phyloP scores from a whole-genome alignment of 179 eudicot genomes.

The Silene noctiflora region DNA sequence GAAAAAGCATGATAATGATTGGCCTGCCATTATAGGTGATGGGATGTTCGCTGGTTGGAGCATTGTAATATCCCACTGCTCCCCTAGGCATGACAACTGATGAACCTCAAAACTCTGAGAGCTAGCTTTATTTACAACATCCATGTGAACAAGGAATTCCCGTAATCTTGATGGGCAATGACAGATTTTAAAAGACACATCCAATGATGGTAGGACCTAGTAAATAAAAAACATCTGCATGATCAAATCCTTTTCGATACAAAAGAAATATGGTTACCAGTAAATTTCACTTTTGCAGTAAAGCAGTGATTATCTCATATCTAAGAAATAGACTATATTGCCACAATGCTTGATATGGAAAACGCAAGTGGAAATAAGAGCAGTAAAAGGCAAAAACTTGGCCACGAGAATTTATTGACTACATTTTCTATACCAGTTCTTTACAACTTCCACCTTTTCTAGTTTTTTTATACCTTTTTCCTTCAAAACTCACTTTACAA shows the following conservation, averaged over 20 bases:
- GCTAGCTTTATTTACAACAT: conserved; percentile 75
- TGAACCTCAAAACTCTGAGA: conserved; percentile 66
- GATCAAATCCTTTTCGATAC: conserved; percentile 4
- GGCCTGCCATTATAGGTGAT: conserved; percentile 66
- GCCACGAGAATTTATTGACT: not conserved
- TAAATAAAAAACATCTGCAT: conserved; percentile 5
- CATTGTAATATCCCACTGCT: conserved; percentile 66
- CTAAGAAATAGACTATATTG: not conserved
- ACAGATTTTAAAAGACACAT: conserved; percentile 68
- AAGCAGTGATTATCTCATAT: not conserved
- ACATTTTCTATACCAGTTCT: not conserved
- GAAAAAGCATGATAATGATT: conserved; percentile 79
- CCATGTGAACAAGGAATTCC: conserved; percentile 82
- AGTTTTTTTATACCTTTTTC: not conserved
- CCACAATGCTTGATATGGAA: not conserved
- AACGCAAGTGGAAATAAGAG: not conserved
- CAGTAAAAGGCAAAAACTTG: not conserved
- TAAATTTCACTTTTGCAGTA: not conserved
- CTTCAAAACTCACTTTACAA: too few species aligned
- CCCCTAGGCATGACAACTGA: conserved; percentile 78
- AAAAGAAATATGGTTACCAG: conserved; percentile 3
- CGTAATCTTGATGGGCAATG: conserved; percentile 65
- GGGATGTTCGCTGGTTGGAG: conserved; percentile 66
- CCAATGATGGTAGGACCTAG: conserved; percentile 90
- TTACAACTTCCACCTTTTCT: not conserved